Evolutionary conservation across 768 basidiomycete genomes (phyloP), one percentile per base, ranked within the genome.

Genomic region (Tephrocybe sp.): DNA sequence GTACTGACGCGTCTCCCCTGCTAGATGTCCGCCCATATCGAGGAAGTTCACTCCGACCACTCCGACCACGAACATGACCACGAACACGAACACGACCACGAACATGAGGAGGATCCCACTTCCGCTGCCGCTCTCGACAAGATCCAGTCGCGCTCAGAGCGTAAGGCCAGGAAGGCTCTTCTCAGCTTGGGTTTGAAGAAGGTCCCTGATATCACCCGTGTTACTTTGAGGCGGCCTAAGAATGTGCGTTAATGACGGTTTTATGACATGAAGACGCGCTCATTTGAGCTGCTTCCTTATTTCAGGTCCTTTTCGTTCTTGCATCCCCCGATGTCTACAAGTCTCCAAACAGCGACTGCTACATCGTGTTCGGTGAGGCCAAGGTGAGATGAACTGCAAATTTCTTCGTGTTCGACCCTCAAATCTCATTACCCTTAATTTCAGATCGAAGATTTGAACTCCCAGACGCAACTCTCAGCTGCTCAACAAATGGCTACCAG

Each of bases 281-380:
- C 36, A 22, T 30, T 14, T n/a, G n/a, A n/a, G n/a, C n/a, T n/a
- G n/a, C n/a, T 22, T 23, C 14, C 33, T 35, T 52, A 5, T 22
- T 39, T 39, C 61, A 92, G 89, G 75, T 96, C 56, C 83, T 98
- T 55, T 90, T 98, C 66, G 95, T 98, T 53, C 80, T 99, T 61
- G 84, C 91, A 48, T 76, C 86, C 45, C 97, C 97, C 33, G 97
- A 99, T 58, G 97, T 99, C 48, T 99, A 90, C 85, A 98, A 98
- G 79, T 93, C 91, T 44, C 85, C 89, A 38, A 94, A 92, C 74
- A 93, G 92, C 66, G 97, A 99, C 73, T 92, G 89, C 72, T 98
- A 99, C 79, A 92, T 99, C 67, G 94, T 99, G 57, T 99, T 98
- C 62, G 97, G 97, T 57, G 97, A 98, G 78, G 95, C 91, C 49